Conservation (phyloP, 495 filamentous ascomycete genomes). For the Delitschia confertaspora region DNA sequence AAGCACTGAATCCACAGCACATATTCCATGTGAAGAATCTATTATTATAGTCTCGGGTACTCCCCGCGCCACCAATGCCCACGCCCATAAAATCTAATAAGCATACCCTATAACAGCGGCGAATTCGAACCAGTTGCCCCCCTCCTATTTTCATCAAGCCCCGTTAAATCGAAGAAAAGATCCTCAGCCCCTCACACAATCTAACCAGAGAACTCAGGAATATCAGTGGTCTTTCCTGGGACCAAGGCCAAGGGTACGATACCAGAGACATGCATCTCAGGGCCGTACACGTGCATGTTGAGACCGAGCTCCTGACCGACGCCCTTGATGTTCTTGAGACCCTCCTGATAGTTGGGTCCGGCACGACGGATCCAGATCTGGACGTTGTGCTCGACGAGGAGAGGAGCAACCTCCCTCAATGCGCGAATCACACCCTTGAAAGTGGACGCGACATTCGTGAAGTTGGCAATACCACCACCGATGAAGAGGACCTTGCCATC, state of each 20-base stretch:
- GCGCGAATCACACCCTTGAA: slow-evolving; percentile 99
- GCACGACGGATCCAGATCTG: slow-evolving; percentile 99
- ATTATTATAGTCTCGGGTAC: no score
- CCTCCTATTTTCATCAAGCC: no score
- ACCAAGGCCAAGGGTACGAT: slow-evolving; percentile 59
- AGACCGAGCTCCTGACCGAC: slow-evolving; percentile 88
- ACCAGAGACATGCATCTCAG: slow-evolving; percentile 81
- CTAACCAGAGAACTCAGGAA: slow-evolving; percentile 41
- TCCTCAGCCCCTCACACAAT: no score
- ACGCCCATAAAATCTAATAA: no score
- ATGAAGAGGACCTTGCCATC: slow-evolving; percentile 99
- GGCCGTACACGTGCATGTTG: slow-evolving; percentile 92
- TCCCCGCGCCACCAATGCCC: no score
- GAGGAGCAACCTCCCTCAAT: slow-evolving; percentile 78
- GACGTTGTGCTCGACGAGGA: slow-evolving; percentile 90
- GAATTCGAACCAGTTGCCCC: no score
- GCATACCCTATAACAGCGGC: no score
- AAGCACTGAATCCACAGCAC: no score
- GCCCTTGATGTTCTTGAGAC: slow-evolving; percentile 98
- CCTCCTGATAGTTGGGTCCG: slow-evolving; percentile 99
- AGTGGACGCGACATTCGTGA: slow-evolving; percentile 91
- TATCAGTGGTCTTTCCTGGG: slow-evolving; percentile 46
- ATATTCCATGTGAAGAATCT: no score
- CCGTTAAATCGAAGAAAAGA: no score
- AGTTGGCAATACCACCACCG: slow-evolving; percentile 99